phyloP scores from a whole-genome alignment of 768 basidiomycete genomes.

The Boletus pseudopeckii region DNA sequence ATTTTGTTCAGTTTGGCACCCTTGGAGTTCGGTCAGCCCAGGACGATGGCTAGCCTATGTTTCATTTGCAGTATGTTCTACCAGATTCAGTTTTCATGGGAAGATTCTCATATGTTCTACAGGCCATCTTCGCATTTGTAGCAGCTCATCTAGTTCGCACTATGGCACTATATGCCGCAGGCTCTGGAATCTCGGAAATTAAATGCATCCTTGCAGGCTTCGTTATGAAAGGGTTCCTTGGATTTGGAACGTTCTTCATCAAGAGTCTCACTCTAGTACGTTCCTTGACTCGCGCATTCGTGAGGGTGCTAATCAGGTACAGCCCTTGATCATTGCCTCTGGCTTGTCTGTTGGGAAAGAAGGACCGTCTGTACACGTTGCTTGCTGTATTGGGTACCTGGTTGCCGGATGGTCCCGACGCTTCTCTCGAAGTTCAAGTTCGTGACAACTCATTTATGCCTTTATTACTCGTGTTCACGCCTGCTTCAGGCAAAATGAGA shows the following conservation, averaged over 20 bases:
- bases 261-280: constrained; percentile 91
- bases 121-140: constrained; percentile 81
- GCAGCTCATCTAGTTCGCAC: constrained; percentile 86
- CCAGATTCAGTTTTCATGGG: neutral
- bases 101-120: constrained; percentile 5
- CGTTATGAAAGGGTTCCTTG: constrained; percentile 93
- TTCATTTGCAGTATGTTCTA: constrained; percentile 72
- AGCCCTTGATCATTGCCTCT: constrained; percentile 97
- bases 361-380: constrained; percentile 96
- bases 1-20: constrained; percentile 87
- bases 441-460: constrained; percentile 21
- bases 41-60: constrained; percentile 87
- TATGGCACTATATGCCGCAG: constrained; percentile 92
- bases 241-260: constrained; percentile 85
- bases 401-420: constrained; percentile 81
- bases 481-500: constrained; percentile 63
- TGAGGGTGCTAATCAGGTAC: constrained; percentile 15
- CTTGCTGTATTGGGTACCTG: constrained; percentile 87
- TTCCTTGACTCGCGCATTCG: constrained; percentile 8
- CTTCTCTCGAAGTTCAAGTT: constrained; percentile 87
- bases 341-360: constrained; percentile 97
- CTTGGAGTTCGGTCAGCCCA: constrained; percentile 73
- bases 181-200: constrained; percentile 98
- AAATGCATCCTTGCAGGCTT: constrained; percentile 98
- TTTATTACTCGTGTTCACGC: constrained; percentile 14